Evolutionary conservation across 1,139 yeast genomes (phyloP).

Genomic region (Yamadazyma oceani): DNA sequence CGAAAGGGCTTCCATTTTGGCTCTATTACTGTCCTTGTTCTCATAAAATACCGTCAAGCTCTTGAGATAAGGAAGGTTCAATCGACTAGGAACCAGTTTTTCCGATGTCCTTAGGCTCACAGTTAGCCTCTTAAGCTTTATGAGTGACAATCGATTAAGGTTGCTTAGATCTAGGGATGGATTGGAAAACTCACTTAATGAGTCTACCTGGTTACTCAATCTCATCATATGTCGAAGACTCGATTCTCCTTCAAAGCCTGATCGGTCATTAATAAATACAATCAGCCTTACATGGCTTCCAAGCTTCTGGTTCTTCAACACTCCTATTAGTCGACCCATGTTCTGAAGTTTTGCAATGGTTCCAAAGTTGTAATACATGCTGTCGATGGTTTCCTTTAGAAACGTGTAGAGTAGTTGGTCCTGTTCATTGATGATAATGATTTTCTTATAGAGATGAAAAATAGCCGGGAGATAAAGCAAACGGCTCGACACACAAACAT

Average conservation of each 20-base stretch:
- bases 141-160: background rate
- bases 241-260: slow-evolving; percentile 4
- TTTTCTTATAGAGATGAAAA: slow-evolving; percentile 11
- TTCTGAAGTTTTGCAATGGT: slow-evolving; percentile 8
- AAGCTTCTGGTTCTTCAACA: slow-evolving; percentile 6
- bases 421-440: slow-evolving; percentile 10
- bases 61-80: slow-evolving; percentile 7
- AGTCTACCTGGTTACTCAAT: background rate
- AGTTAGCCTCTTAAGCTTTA: slow-evolving; percentile 3
- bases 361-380: slow-evolving; percentile 3
- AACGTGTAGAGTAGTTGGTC: background rate
- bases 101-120: slow-evolving; percentile 5
- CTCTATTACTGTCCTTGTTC: slow-evolving; percentile 6
- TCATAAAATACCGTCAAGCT: slow-evolving; percentile 11
- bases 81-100: background rate
- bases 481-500: slow-evolving; percentile 10
- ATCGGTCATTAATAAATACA: slow-evolving; percentile 4
- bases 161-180: slow-evolving; percentile 4
- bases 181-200: slow-evolving; percentile 5
- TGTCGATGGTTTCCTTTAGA: background rate
- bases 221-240: background rate
- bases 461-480: slow-evolving; percentile 17
- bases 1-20: slow-evolving; percentile 7
- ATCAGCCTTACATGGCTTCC: slow-evolving; percentile 5
- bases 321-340: slow-evolving; percentile 3